Percentiles rank a stretch among this genome's conserved stretches.
phyloP scores from a whole-genome alignment of 148 eudicot genomes.

The Spergularia marina region DNA sequence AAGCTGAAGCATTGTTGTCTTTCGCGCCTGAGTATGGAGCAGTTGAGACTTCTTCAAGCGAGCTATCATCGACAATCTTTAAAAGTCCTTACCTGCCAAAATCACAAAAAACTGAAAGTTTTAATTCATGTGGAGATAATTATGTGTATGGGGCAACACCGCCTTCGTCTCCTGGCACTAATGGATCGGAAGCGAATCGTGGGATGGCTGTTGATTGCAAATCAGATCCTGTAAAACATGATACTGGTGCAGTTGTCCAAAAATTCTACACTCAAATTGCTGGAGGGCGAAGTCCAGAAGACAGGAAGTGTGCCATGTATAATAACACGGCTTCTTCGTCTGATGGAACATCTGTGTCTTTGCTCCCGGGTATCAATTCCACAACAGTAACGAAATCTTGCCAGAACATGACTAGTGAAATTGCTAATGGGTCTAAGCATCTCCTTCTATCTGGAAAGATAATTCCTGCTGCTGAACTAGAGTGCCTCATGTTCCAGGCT shows the following conservation, averaged over 20 bases:
- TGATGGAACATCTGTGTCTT: conserved; percentile 39
- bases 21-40: conserved; percentile 97
- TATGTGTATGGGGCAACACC: conserved; percentile 86
- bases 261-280: conserved; percentile 64
- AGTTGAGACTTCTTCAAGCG: conserved; percentile 67
- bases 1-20: conserved; percentile 89
- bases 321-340: conserved; percentile 34
- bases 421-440: conserved; percentile 38
- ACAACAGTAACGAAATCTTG: conserved; percentile 35
- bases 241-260: conserved; percentile 34
- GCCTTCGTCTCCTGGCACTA: conserved; percentile 67
- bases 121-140: conserved; percentile 63
- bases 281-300: conserved; percentile 40
- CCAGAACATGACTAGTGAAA: conserved; percentile 37
- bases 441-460: conserved; percentile 52
- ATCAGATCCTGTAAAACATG: conserved; percentile 46
- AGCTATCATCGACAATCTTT: conserved; percentile 63
- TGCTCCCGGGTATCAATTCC: conserved; percentile 46
- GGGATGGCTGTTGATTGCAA: conserved; percentile 38
- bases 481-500: conserved; percentile 84
- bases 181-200: conserved; percentile 55
- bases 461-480: conserved; percentile 76
- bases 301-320: conserved; percentile 31
- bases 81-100: conserved; percentile 79
- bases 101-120: conserved; percentile 65